A percentile compares a stretch with the other conserved stretches of the same genome.
Evolutionary conservation across 2,329 filamentous ascomycete species (phyloP).

Genomic region (Penicillium brevicompactum): DNA sequence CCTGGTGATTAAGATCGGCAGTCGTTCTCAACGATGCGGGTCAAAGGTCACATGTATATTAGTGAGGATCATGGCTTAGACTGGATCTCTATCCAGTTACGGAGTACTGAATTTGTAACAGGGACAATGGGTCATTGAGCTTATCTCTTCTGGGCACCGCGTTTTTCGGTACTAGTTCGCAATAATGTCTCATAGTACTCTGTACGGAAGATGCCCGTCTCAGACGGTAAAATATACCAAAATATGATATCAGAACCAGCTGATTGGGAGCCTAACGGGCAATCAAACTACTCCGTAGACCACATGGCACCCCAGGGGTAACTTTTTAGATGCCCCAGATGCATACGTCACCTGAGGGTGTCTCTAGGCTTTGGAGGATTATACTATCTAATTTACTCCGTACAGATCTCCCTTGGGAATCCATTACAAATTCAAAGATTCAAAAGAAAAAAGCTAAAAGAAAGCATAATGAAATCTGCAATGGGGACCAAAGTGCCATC

Average conservation of each 20-base stretch:
- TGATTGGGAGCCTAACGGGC: background rate
- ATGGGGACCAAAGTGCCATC: background rate
- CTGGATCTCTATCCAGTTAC: background rate
- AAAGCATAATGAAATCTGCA: background rate
- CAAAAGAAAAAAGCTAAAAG: background rate
- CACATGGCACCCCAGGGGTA: background rate
- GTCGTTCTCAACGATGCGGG: background rate
- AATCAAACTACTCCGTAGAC: background rate
- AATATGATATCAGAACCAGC: background rate
- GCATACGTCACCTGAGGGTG: background rate
- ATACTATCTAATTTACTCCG: background rate
- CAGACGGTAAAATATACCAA: background rate
- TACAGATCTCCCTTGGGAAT: too few species aligned
- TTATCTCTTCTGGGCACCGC: background rate
- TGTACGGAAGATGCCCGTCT: background rate
- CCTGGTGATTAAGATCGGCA: constrained; percentile 2
- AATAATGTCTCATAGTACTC: background rate
- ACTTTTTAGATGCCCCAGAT: background rate
- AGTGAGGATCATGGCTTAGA: background rate
- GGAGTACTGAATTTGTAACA: background rate
- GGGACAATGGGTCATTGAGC: background rate
- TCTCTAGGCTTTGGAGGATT: too few species aligned
- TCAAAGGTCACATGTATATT: background rate
- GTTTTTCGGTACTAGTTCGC: background rate
- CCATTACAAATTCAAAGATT: background rate